phyloP scores from a whole-genome alignment of 2,329 filamentous ascomycete species.

The Dactylellina leptospora region DNA sequence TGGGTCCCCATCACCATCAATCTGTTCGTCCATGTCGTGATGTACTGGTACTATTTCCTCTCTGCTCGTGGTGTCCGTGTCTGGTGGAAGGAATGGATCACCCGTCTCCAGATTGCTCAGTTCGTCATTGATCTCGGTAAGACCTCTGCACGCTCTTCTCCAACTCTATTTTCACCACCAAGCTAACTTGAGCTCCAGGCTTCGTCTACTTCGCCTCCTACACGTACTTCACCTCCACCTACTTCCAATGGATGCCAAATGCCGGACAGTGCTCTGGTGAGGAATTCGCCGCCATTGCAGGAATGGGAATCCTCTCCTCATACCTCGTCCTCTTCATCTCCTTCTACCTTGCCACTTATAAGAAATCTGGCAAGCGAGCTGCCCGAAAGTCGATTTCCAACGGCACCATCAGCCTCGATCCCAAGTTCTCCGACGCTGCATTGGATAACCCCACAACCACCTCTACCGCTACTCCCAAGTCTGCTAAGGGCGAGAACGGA shows the following conservation, averaged over 20 bases:
- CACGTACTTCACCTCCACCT: constrained; percentile 94
- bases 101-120: constrained; percentile 93
- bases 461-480: constrained; percentile 62
- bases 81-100: constrained; percentile 99
- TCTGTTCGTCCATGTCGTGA: constrained; percentile 92
- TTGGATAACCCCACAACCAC: constrained; percentile 62
- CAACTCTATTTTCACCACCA: not conserved
- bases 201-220: constrained; percentile 99
- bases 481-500: constrained; percentile 58
- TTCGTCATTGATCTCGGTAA: constrained; percentile 95
- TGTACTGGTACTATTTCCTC: constrained; percentile 99
- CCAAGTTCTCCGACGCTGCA: constrained; percentile 75
- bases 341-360: constrained; percentile 98
- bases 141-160: constrained; percentile 57
- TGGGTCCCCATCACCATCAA: constrained; percentile 96
- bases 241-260: constrained; percentile 86
- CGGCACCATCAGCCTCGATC: constrained; percentile 77
- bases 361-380: constrained; percentile 80
- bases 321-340: constrained; percentile 99
- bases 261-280: constrained; percentile 88
- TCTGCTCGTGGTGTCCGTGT: constrained; percentile 92
- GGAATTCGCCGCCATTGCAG: constrained; percentile 93
- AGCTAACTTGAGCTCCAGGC: constrained; percentile 64
- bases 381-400: constrained; percentile 78
- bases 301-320: constrained; percentile 89